phyloP scores from a whole-genome alignment of 2,329 filamentous ascomycete genomes.

The Fusarium denticulatum region DNA sequence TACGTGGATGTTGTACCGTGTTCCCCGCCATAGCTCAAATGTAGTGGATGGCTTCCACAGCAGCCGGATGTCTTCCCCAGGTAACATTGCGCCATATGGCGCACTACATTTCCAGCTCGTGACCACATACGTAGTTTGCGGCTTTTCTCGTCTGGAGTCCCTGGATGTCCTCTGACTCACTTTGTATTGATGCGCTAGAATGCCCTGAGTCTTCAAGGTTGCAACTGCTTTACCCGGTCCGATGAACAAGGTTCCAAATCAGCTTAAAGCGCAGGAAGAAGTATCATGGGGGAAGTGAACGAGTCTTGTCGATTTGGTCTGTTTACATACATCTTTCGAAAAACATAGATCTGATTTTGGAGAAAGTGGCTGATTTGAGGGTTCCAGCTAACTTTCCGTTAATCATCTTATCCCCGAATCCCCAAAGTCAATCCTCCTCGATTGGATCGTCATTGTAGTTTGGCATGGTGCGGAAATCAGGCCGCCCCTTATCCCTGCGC shows the following conservation, averaged over 20 bases:
- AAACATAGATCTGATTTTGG: not conserved
- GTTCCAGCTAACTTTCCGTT: not conserved
- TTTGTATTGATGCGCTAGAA: not conserved
- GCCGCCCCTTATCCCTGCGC: constrained; percentile 41
- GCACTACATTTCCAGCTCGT: constrained; percentile 24
- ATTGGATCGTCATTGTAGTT: constrained; percentile 49
- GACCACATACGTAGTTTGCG: constrained; percentile 25
- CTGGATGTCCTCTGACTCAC: constrained; percentile 5
- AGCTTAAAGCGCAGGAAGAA: not conserved
- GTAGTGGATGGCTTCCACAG: constrained; percentile 7
- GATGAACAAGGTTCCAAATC: no score
- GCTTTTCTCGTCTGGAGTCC: not conserved
- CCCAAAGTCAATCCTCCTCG: constrained; percentile 36
- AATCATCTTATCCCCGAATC: constrained; percentile 6
- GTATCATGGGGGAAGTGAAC: not conserved
- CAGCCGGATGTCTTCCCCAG: constrained; percentile 14
- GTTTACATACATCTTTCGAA: not conserved
- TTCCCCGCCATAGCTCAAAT: constrained; percentile 14
- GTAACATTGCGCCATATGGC: constrained; percentile 20
- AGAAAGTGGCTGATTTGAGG: not conserved
- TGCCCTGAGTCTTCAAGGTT: no score
- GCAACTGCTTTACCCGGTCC: not conserved
- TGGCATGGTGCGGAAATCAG: constrained; percentile 48
- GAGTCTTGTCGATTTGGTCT: not conserved
- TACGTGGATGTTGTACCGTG: not conserved